Evolutionary conservation across 495 filamentous ascomycete genomes (phyloP).

Genomic region (Aspergillus asperescens): DNA sequence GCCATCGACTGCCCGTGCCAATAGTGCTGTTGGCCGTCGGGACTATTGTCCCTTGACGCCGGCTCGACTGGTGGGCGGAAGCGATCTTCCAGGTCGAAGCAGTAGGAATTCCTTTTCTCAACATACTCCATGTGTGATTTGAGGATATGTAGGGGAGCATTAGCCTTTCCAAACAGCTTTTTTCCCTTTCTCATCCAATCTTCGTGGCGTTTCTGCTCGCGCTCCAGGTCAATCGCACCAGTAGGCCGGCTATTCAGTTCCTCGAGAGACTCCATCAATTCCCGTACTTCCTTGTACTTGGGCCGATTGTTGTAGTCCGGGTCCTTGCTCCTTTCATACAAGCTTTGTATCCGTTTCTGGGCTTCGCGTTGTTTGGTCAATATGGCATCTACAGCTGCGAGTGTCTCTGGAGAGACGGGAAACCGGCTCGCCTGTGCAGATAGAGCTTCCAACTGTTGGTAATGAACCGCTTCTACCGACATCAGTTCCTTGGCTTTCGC

Average conservation of each 20-base stretch:
- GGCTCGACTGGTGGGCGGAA: slow-evolving; percentile 89
- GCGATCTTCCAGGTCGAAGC: slow-evolving; percentile 88
- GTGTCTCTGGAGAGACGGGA: slow-evolving; percentile 75
- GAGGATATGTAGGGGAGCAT: slow-evolving; percentile 92
- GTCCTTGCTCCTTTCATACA: slow-evolving; percentile 72
- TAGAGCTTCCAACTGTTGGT: slow-evolving; percentile 88
- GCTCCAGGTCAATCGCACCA: slow-evolving; percentile 88
- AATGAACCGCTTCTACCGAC: slow-evolving; percentile 81
- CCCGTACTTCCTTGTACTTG: slow-evolving; percentile 82
- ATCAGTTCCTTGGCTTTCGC: slow-evolving; percentile 90
- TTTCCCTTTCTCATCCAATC: slow-evolving; percentile 99
- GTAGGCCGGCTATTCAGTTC: slow-evolving; percentile 86
- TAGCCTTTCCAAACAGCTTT: slow-evolving; percentile 97
- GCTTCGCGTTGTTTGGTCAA: slow-evolving; percentile 95
- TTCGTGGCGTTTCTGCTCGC: slow-evolving; percentile 91
- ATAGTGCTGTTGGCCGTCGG: slow-evolving; percentile 50
- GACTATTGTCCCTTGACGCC: slow-evolving; percentile 76
- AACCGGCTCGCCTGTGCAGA: slow-evolving; percentile 69
- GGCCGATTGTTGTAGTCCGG: slow-evolving; percentile 73
- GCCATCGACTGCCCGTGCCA: slow-evolving; percentile 34
- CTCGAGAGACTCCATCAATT: slow-evolving; percentile 79
- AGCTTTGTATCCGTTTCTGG: slow-evolving; percentile 73
- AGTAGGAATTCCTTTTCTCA: slow-evolving; percentile 76
- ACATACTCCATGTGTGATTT: slow-evolving; percentile 93
- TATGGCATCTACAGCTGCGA: slow-evolving; percentile 82